phyloP scores from a whole-genome alignment of 2,329 filamentous ascomycete genomes.

The Cadophora luteo-olivacea region DNA sequence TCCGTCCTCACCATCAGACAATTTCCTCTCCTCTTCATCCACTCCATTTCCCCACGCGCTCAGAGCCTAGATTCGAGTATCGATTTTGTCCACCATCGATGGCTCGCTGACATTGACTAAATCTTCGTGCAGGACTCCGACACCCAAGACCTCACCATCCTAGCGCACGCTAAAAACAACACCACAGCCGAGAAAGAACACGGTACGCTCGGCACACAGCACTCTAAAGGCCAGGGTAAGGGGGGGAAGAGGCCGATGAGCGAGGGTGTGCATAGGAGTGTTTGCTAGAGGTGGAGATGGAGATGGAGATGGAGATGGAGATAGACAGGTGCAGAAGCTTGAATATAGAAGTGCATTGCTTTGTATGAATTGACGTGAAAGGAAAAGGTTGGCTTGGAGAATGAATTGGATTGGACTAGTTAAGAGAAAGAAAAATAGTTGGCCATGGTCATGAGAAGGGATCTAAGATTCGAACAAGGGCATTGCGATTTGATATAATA shows the following conservation, averaged over 20 bases:
- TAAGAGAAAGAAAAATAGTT: too few species aligned
- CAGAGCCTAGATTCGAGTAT: not conserved
- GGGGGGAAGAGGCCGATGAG: slow-evolving; percentile 53
- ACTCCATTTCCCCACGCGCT: too few species aligned
- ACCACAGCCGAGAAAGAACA: slow-evolving; percentile 49
- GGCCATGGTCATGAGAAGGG: too few species aligned
- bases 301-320: not conserved
- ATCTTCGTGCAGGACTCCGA: too few species aligned
- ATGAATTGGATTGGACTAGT: too few species aligned
- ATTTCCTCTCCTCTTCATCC: not conserved
- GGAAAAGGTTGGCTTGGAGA: too few species aligned
- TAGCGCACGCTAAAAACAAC: slow-evolving; percentile 44
- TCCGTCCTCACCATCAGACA: too few species aligned
- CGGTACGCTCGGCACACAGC: slow-evolving; percentile 29
- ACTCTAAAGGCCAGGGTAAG: slow-evolving; percentile 34
- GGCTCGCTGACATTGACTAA: not conserved
- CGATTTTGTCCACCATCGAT: not conserved
- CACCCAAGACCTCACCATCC: slow-evolving; percentile 52
- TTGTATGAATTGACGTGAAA: too few species aligned
- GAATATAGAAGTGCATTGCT: too few species aligned
- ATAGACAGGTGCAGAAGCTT: too few species aligned
- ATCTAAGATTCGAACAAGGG: too few species aligned
- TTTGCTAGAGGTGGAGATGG: slow-evolving; percentile 47
- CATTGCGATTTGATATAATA: too few species aligned
- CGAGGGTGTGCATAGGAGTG: slow-evolving; percentile 54